phyloP scores from a whole-genome alignment of 1,284 basidiomycete genomes.

The Ustilago shanxiensis region DNA sequence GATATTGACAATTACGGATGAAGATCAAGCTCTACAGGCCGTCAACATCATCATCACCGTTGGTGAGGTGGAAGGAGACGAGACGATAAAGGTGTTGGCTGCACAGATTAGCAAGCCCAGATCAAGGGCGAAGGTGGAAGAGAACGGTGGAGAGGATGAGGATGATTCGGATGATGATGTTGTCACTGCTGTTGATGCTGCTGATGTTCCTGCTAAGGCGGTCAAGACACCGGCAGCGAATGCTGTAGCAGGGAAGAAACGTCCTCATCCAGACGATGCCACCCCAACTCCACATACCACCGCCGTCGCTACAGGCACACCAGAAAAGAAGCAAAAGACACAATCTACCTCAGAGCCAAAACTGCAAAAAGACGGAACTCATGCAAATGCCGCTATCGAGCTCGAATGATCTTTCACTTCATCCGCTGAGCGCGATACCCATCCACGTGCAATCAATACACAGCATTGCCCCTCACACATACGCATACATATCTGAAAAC shows the following conservation, averaged over 20 bases:
- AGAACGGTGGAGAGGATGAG: not conserved
- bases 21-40: conserved; percentile 73
- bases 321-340: conserved; percentile 30
- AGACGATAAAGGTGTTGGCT: conserved; percentile 17
- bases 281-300: not conserved
- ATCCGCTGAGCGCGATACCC: not conserved
- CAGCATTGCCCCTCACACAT: not conserved
- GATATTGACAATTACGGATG: conserved; percentile 87
- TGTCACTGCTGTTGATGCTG: not conserved
- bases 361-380: conserved; percentile 4
- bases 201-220: not conserved
- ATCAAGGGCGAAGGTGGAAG: not conserved
- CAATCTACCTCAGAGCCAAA: not conserved
- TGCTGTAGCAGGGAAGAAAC: conserved; percentile 24
- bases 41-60: conserved; percentile 57
- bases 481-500: not conserved
- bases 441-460: not conserved
- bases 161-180: conserved; percentile 17
- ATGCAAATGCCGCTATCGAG: conserved; percentile 16
- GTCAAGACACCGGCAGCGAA: not conserved
- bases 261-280: conserved; percentile 20
- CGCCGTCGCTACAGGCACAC: not conserved
- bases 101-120: conserved; percentile 17
- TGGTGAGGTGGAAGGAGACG: not conserved
- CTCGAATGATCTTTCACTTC: conserved; percentile 19